Evolutionary conservation across 202 grass and related monocot genomes (phyloP).

Genomic region (Setaria viridis): DNA sequence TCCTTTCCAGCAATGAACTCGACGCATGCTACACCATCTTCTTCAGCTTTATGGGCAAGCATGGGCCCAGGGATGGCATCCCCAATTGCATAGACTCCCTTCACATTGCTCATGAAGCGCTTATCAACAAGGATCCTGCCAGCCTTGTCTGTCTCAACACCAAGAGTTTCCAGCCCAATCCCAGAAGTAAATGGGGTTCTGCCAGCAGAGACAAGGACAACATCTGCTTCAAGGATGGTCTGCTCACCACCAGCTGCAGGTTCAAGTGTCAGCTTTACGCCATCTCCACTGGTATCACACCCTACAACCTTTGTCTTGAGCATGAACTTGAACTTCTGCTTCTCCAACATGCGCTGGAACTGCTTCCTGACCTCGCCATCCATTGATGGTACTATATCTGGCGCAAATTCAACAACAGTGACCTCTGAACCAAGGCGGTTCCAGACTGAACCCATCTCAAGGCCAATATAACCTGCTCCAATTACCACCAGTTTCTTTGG

Average conservation of each 20-base stretch:
- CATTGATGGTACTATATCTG: slow-evolving; percentile 98
- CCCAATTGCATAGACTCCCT: slow-evolving; percentile 93
- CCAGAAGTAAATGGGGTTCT: slow-evolving; percentile 79
- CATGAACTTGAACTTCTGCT: slow-evolving; percentile 99
- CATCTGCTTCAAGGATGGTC: slow-evolving; percentile 81
- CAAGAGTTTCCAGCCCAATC: slow-evolving; percentile 76
- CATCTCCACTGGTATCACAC: slow-evolving; percentile 82
- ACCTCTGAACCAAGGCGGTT: slow-evolving; percentile 92
- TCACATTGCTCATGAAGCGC: slow-evolving; percentile 86
- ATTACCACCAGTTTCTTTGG: slow-evolving; percentile 98
- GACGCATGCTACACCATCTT: slow-evolving; percentile 93
- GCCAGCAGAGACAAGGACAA: slow-evolving; percentile 91
- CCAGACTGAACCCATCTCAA: slow-evolving; percentile 99
- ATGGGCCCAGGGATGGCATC: slow-evolving; percentile 96
- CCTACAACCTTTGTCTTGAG: slow-evolving; percentile 97
- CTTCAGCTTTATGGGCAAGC: slow-evolving; percentile 99
- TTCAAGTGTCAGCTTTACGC: slow-evolving; percentile 83
- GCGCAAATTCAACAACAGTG: slow-evolving; percentile 95
- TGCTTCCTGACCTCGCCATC: slow-evolving; percentile 95
- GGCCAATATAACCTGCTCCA: slow-evolving; percentile 95
- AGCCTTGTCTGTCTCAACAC: slow-evolving; percentile 84
- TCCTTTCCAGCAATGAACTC: slow-evolving; percentile 97
- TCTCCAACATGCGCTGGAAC: slow-evolving; percentile 98
- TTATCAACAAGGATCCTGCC: slow-evolving; percentile 89
- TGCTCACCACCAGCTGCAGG: slow-evolving; percentile 91